Evolutionary conservation across 2,329 filamentous ascomycete genomes (phyloP).

Genomic region (Penicillium italicum): DNA sequence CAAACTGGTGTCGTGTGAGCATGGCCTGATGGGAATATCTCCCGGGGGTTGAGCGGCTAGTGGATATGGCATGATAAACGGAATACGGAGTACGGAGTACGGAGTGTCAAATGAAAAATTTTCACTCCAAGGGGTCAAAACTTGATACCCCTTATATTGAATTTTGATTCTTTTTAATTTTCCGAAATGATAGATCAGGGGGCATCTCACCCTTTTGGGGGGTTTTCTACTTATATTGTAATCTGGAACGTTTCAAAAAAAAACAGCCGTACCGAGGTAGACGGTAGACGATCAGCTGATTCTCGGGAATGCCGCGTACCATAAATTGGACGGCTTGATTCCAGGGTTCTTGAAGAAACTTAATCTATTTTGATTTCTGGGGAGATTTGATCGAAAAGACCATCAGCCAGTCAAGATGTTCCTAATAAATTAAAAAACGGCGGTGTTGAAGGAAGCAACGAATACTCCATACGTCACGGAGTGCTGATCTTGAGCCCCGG

Average conservation of each 20-base stretch:
- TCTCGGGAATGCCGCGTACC: neutral
- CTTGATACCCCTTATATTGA: neutral
- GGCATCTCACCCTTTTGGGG: neutral
- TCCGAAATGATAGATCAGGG: neutral
- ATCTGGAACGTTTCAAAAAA: conserved; percentile 14
- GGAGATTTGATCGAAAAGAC: conserved; percentile 8
- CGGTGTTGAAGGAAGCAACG: neutral
- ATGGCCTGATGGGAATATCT: conserved; percentile 14
- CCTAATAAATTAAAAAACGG: neutral
- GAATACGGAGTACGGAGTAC: no score
- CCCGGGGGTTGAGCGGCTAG: neutral
- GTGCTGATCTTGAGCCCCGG: neutral
- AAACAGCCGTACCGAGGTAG: conserved; percentile 19
- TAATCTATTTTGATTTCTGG: conserved; percentile 13
- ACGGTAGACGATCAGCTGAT: conserved; percentile 2
- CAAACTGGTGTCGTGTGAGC: conserved; percentile 10
- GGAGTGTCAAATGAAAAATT: no score
- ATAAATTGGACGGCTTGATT: neutral
- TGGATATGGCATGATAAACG: conserved; percentile 20
- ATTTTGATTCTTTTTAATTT: neutral
- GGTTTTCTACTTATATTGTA: neutral
- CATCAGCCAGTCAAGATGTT: neutral
- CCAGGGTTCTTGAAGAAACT: neutral
- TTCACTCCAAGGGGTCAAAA: neutral
- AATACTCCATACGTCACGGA: no score